Evolutionary conservation across 805 yeast genomes (phyloP).

Genomic region (Maudiozyma saulgeensis): DNA sequence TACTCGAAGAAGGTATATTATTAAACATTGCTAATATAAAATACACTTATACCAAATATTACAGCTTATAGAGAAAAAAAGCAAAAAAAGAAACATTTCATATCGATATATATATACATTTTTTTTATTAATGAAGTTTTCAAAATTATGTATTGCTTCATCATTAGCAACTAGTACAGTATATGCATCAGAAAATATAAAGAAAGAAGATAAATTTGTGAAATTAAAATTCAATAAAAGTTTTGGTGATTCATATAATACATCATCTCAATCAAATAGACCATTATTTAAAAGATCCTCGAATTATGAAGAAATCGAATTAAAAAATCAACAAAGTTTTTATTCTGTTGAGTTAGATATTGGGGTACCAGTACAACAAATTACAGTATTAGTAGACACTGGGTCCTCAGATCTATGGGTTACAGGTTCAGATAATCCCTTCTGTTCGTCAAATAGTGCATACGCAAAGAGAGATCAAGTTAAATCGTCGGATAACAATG

Average conservation of each 20-base stretch:
- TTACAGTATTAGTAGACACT: slow-evolving; percentile 54
- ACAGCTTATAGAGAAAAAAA: too few relatives aligned
- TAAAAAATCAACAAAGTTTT: slow-evolving; percentile 34
- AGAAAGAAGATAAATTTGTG: slow-evolving; percentile 2
- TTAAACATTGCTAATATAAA: too few relatives aligned
- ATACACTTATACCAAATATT: too few relatives aligned
- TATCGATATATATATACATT: too few relatives aligned
- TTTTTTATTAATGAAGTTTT: not conserved
- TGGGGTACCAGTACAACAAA: slow-evolving; percentile 48
- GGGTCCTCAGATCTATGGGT: slow-evolving; percentile 66
- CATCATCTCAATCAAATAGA: not conserved
- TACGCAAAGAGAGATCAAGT: not conserved
- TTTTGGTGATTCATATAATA: slow-evolving; percentile 12
- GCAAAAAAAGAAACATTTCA: too few relatives aligned
- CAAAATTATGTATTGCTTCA: not conserved
- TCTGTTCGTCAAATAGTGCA: slow-evolving; percentile 22
- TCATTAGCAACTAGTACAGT: not conserved
- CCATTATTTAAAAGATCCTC: slow-evolving; percentile 8
- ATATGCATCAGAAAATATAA: not conserved
- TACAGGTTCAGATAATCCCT: slow-evolving; percentile 39
- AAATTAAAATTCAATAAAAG: slow-evolving; percentile 16
- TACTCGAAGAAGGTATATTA: too few relatives aligned
- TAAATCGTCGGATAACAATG: too few relatives aligned
- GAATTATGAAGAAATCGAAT: slow-evolving; percentile 5
- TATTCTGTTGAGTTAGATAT: slow-evolving; percentile 35